These are phyloP conservation scores for Neurospora intermedia DNA, from an alignment of 495 filamentous ascomycete species.

Conservation along the genomic window DNA sequence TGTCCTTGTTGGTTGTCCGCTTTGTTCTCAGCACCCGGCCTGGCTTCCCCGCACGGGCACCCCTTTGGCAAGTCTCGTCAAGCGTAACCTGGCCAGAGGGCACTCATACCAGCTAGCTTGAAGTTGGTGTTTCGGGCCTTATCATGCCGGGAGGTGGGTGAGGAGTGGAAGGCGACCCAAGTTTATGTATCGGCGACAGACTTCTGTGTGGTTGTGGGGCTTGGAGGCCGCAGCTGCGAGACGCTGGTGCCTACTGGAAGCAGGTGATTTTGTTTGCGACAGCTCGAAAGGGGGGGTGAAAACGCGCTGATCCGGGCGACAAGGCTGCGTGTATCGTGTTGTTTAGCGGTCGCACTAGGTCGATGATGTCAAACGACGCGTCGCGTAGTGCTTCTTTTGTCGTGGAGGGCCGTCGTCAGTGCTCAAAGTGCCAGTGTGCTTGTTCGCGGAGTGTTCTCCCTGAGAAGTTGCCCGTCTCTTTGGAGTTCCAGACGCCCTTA, in stretches of 20 bases:
- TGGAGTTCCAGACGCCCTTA: neutral
- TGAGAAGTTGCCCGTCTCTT: neutral
- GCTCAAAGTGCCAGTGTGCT: neutral
- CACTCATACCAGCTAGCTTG: slow-evolving; percentile 11
- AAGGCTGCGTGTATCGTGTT: neutral
- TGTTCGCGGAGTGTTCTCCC: neutral
- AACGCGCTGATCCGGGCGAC: slow-evolving; percentile 4
- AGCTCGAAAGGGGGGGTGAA: neutral
- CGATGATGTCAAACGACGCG: neutral
- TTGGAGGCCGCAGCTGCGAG: neutral
- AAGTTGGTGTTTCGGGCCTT: neutral
- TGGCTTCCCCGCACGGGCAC: slow-evolving; percentile 1
- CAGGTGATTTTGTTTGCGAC: neutral
- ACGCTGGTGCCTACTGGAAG: neutral
- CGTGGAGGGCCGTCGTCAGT: neutral
- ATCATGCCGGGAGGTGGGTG: slow-evolving; percentile 16
- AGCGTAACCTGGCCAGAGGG: slow-evolving; percentile 7
- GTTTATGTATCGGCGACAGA: neutral
- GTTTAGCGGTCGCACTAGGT: neutral
- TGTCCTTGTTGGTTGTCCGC: neutral
- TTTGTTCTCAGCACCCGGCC: neutral
- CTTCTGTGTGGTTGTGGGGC: neutral
- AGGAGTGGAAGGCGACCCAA: neutral
- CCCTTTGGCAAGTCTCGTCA: slow-evolving; percentile 9
- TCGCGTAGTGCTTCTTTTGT: neutral